Conservation (phyloP, 306 rosid genomes). For the barrel medic (Medicago truncatula) region DNA sequence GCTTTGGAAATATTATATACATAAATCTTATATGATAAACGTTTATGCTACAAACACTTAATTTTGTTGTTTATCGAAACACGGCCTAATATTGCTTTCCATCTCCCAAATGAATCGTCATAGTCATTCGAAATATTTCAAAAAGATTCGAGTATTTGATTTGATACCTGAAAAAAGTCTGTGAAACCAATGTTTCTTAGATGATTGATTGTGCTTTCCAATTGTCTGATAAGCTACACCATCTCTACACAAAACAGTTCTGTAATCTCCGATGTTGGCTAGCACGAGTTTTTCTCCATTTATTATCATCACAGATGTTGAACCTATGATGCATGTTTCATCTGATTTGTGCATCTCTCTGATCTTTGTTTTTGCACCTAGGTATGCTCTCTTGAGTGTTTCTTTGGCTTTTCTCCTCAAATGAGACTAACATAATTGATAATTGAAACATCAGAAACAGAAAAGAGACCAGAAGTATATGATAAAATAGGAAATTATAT, state of each 20-base stretch:
- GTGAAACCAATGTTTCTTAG: constrained; percentile 57
- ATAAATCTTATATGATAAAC: neutral
- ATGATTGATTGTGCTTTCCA: constrained; percentile 38
- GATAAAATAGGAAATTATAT: neutral
- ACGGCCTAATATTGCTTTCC: neutral
- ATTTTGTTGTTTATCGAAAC: neutral
- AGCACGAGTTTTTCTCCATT: constrained; percentile 76
- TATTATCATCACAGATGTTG: constrained; percentile 74
- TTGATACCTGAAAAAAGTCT: constrained; percentile 63
- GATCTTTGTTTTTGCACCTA: constrained; percentile 55
- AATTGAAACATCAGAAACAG: constrained; percentile 13
- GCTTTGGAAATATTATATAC: neutral
- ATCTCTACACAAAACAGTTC: constrained; percentile 77
- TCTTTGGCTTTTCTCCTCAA: constrained; percentile 62
- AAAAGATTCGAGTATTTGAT: neutral
- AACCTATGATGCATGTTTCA: constrained; percentile 48
- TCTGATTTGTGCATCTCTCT: constrained; percentile 49
- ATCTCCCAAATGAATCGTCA: constrained; percentile 7
- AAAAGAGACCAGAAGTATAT: neutral
- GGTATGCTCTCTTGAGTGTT: constrained; percentile 70
- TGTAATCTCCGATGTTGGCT: constrained; percentile 74
- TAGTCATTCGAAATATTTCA: neutral
- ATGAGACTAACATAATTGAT: constrained; percentile 44
- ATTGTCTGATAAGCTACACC: constrained; percentile 68
- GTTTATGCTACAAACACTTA: neutral